A percentile compares a stretch with the other conserved stretches of the same genome.
Evolutionary conservation across 139 green algal genomes (phyloP).

Genomic region (Volvox reticuliferus): DNA sequence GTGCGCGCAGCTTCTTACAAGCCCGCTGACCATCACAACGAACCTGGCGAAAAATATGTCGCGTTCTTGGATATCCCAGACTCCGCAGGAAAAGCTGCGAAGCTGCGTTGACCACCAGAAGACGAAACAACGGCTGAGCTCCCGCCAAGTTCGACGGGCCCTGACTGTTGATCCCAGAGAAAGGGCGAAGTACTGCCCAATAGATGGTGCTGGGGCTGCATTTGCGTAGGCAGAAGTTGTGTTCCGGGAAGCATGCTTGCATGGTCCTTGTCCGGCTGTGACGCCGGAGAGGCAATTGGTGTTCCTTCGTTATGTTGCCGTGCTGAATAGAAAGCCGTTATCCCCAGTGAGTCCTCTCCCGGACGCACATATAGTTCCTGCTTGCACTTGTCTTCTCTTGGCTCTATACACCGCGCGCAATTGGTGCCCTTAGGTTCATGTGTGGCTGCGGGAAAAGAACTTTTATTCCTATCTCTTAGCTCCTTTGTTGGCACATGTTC

Average conservation of each 20-base stretch:
- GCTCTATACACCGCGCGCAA: background rate
- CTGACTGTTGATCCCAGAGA: background rate
- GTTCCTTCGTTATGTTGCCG: background rate
- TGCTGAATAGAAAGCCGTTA: background rate
- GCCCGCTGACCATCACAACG: background rate
- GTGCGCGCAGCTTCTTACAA: background rate
- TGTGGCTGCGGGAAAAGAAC: background rate
- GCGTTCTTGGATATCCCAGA: background rate
- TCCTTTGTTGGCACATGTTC: background rate
- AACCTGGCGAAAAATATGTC: background rate
- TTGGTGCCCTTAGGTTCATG: background rate
- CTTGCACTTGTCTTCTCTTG: background rate
- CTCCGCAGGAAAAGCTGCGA: background rate
- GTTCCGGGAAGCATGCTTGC: background rate
- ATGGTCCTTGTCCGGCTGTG: background rate
- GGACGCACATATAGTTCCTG: background rate
- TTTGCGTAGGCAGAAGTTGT: background rate
- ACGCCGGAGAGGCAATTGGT: background rate
- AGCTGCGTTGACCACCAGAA: background rate
- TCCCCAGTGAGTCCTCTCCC: background rate
- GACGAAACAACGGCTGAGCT: background rate
- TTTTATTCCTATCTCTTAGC: background rate
- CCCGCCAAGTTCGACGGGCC: background rate
- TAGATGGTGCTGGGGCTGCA: background rate
- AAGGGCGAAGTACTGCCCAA: background rate